Base-by-base conservation (phyloP, 2,329 filamentous ascomycete genomes). In the Colletotrichum chrysophilum region DNA sequence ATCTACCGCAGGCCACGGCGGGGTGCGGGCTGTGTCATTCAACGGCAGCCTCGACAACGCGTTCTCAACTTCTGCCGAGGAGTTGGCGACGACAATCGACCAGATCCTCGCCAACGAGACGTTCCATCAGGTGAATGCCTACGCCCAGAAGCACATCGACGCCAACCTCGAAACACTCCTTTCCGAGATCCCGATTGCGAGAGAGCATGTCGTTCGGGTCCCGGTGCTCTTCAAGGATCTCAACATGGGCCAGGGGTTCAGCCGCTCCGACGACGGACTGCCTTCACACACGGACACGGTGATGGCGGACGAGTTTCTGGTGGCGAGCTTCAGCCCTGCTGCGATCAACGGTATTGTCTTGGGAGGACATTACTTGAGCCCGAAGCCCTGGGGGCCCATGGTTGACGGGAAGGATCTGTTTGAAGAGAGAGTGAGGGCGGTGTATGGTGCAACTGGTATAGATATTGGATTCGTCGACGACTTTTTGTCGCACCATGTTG, bases 381-480 rank as follows among this genome's bases (percentile, higher is more conserved):
- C 79, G 3, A 80, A 80, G 60, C 30, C 80, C 75, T 18, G 81
- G 80, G 82, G 82, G 76, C 12, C 82, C 72, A 55, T 82, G 4
- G 78, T 83, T 4, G 61, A 81, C 7, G 79, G 78, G 0, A 36
- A 75, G 55, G 82, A 84, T 21, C 75, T 83, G 2, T 28, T 84
- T 1, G 76, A 76, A 4, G 64, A 71, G n/a, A 79, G 76, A 5
- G 78, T 80, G 1, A 65, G 10, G 0, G 70, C 74, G 18, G 78
- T 77, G 2, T 83, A 84, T 66, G 74, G 70, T 0, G 73, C 28
- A n/a, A 81, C 68, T 1, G 76, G 77, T 0, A 78, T 72, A 5
- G 80, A 78, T 8, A 67, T 83, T 1, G 78, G 75, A 0, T 83
- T 73, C 10, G 75, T 81, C 7, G 81, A 84, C 21, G 79, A 81